Evolutionary conservation across 2,329 filamentous ascomycete species (phyloP), one percentile per base, ranked within the genome.

Genomic region (Colletotrichum musicola): DNA sequence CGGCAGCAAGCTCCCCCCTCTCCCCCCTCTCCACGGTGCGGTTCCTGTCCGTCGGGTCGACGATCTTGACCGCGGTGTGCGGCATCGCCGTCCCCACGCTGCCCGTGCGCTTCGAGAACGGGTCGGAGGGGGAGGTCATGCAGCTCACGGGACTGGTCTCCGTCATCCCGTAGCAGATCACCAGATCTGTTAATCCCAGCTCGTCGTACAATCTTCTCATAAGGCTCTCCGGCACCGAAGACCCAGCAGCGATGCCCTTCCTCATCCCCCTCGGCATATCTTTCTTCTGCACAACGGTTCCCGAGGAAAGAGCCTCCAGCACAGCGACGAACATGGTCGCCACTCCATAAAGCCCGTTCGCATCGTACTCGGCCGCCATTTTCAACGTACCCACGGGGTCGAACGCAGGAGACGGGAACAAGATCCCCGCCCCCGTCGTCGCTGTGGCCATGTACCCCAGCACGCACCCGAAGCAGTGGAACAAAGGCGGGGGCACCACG

Each of bases 131-230:
- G 0, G 89, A 84, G 0, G 95, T 97, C 94, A 97, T 97, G 71
- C 88, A 89, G 83, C 88, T 85, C 75, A 93, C 92, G 47, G 92
- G 92, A 56, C 85, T 87, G 1, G 95, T 98, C 81, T 98, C 95
- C 1, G 95, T 98, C 94, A 97, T 97, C 70, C 95, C 95, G 79
- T 98, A 98, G 83, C 95, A 97, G 71, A 97, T 98, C 0, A 95
- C 95, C 22, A 98, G 81, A 64, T 97, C 92, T 0, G 86, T 88
- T 18, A 98, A 82, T 56, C 96, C 96, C 9, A 98, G 84, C 1
- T 83, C 85, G 25, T 85, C 85, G 77, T 95, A 92, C 6, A 98
- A 81, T 68, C 88, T 89, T 18, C 86, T 85, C 93, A 97, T 97
- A 30, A 98, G 84, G 61, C 93, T 87, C 20, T 91, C 89, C 0